Conservation (phyloP, 108 stramenopile species). For the Licmophora abbreviata region DNA sequence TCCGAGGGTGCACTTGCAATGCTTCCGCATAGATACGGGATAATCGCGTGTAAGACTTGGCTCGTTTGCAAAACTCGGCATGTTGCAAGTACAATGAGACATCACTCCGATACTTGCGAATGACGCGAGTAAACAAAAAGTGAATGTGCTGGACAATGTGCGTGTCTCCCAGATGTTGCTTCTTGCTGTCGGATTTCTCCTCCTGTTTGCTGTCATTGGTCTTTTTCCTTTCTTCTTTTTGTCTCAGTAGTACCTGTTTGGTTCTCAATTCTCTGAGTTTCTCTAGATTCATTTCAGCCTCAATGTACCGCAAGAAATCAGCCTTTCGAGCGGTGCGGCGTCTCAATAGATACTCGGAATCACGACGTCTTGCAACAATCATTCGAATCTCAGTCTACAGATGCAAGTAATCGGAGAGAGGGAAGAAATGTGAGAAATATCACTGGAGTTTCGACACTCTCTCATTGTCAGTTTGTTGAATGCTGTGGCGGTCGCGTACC, state of each 20-base stretch:
- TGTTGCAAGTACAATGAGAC: constrained; percentile 54
- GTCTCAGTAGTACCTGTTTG: constrained; percentile 31
- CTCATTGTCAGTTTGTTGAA: not conserved
- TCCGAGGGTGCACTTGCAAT: constrained; percentile 66
- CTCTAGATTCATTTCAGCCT: constrained; percentile 64
- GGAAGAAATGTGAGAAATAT: not conserved
- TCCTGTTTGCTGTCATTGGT: constrained; percentile 8
- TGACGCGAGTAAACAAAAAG: constrained; percentile 59
- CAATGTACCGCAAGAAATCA: constrained; percentile 75
- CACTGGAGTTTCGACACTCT: not conserved
- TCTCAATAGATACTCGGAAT: constrained; percentile 71
- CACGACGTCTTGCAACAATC: constrained; percentile 76
- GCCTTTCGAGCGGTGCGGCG: constrained; percentile 42
- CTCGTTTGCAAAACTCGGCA: constrained; percentile 57
- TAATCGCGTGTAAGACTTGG: constrained; percentile 37
- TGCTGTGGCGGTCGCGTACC: not conserved
- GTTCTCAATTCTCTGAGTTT: constrained; percentile 51
- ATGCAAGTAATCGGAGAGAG: not conserved
- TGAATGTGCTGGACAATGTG: constrained; percentile 78
- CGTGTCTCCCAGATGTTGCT: constrained; percentile 52
- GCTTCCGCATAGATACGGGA: constrained; percentile 68
- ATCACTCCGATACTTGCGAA: constrained; percentile 69
- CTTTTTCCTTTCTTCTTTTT: constrained; percentile 18
- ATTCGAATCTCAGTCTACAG: constrained; percentile 46
- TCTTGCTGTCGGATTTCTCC: constrained; percentile 13